Conservation (phyloP, 2,329 filamentous ascomycete genomes). For the Cercospora sesami region DNA sequence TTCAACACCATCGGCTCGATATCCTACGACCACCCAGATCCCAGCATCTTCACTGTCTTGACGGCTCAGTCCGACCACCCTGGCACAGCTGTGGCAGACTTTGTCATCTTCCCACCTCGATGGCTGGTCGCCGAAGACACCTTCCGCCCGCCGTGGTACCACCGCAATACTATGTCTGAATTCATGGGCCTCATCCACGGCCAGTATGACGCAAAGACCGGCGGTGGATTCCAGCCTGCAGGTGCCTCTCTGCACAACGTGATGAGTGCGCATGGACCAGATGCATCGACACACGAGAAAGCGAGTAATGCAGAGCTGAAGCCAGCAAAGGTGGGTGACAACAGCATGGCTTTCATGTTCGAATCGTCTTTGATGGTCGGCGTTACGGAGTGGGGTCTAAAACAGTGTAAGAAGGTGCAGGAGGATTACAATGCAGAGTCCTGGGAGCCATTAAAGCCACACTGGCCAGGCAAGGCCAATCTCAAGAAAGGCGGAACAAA, state of each 20-base stretch:
- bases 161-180: slow-evolving; percentile 67
- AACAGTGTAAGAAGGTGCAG: slow-evolving; percentile 69
- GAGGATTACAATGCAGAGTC: slow-evolving; percentile 76
- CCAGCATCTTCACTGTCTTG: slow-evolving; percentile 66
- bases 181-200: slow-evolving; percentile 63
- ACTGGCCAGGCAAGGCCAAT: slow-evolving; percentile 36
- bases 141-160: slow-evolving; percentile 72
- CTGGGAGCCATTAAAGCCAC: slow-evolving; percentile 62
- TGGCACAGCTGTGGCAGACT: slow-evolving; percentile 63
- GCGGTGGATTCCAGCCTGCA: slow-evolving; percentile 59
- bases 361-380: slow-evolving; percentile 69
- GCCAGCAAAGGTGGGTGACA: slow-evolving; percentile 59
- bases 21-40: slow-evolving; percentile 65
- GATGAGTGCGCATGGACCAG: slow-evolving; percentile 54
- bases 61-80: slow-evolving; percentile 60
- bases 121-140: slow-evolving; percentile 70
- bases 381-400: slow-evolving; percentile 71
- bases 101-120: slow-evolving; percentile 70
- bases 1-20: slow-evolving; percentile 60
- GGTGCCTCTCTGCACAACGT: slow-evolving; percentile 56
- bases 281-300: slow-evolving; percentile 58
- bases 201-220: slow-evolving; percentile 60
- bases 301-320: slow-evolving; percentile 57
- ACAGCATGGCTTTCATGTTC: slow-evolving; percentile 69
- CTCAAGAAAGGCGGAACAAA: slow-evolving; percentile 18